A percentile compares a stretch with the other conserved stretches of the same genome.
Evolutionary conservation across 2,329 filamentous ascomycete genomes (phyloP).

Genomic region (Colletotrichum filicis): DNA sequence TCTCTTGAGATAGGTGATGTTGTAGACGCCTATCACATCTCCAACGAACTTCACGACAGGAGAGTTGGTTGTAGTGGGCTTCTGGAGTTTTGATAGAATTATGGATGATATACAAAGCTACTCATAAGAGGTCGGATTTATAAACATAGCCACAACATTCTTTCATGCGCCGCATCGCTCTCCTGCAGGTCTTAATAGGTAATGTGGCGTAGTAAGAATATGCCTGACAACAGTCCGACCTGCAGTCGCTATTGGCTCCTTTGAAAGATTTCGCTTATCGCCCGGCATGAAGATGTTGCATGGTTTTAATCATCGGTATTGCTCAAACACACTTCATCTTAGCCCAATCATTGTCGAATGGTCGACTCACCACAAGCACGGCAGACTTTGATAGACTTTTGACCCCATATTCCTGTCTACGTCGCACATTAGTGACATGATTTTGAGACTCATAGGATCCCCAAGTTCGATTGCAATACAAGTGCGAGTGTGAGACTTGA

Average conservation of each 20-base stretch:
- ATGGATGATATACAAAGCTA: not conserved
- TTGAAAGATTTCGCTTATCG: constrained; percentile 23
- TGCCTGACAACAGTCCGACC: not conserved
- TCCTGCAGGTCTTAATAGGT: not conserved
- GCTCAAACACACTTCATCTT: not conserved
- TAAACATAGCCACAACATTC: not conserved
- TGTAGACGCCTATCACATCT: no score
- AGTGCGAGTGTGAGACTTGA: no score
- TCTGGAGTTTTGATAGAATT: not conserved
- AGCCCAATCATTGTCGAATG: not conserved
- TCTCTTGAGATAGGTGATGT: no score
- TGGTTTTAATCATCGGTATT: constrained; percentile 25
- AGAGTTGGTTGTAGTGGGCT: no score
- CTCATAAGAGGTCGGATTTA: not conserved
- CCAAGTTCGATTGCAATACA: no score
- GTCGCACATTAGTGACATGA: not conserved
- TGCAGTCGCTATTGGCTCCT: constrained; percentile 25
- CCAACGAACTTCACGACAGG: no score
- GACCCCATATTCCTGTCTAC: not conserved
- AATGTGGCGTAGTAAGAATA: not conserved
- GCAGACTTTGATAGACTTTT: not conserved
- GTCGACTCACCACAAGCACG: not conserved
- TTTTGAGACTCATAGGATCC: not conserved
- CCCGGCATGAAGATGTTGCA: constrained; percentile 11
- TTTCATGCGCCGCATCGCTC: not conserved